These are phyloP conservation scores for Gaertneriomyces semiglobifer DNA, from an alignment of 192 early-diverging fungal species.

Conservation along the genomic window DNA sequence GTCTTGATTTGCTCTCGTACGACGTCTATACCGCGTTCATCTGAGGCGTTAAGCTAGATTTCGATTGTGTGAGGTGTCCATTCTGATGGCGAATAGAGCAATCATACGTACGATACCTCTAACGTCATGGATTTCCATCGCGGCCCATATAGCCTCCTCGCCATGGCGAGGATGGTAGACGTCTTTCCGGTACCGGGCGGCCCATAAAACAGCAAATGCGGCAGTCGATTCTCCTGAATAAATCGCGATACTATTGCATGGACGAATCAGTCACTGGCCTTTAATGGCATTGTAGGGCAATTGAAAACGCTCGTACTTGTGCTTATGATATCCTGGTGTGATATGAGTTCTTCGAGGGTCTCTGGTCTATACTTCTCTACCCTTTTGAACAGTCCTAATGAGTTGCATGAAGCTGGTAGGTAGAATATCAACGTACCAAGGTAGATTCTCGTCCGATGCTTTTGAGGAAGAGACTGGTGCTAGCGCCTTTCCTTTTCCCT, in stretches of 20 bases:
- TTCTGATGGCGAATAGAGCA: neutral
- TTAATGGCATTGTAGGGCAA: neutral
- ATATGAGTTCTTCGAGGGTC: constrained; percentile 87
- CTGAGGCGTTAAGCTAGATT: constrained; percentile 87
- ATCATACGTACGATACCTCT: constrained; percentile 54
- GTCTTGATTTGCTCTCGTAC: constrained; percentile 98
- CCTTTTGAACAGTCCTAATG: constrained; percentile 47
- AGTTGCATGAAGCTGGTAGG: neutral
- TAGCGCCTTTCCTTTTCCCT: constrained; percentile 13
- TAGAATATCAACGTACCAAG: constrained; percentile 1
- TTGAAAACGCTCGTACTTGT: constrained; percentile 60
- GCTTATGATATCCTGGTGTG: constrained; percentile 85
- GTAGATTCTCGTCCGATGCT: constrained; percentile 1
- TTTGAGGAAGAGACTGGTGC: neutral
- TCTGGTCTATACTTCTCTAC: constrained; percentile 96
- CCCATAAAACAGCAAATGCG: constrained; percentile 98
- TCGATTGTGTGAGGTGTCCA: neutral
- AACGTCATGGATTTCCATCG: constrained; percentile 86
- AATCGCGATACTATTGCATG: constrained; percentile 68
- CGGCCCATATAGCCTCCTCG: constrained; percentile 79
- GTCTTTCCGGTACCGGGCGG: constrained; percentile 98
- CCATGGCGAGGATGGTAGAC: constrained; percentile 91
- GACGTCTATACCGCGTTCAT: constrained; percentile 97
- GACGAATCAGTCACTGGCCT: constrained; percentile 5
- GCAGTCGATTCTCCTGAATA: constrained; percentile 86